Evolutionary conservation across 2,329 filamentous ascomycete species (phyloP).

Genomic region (Aspergillus sp.): DNA sequence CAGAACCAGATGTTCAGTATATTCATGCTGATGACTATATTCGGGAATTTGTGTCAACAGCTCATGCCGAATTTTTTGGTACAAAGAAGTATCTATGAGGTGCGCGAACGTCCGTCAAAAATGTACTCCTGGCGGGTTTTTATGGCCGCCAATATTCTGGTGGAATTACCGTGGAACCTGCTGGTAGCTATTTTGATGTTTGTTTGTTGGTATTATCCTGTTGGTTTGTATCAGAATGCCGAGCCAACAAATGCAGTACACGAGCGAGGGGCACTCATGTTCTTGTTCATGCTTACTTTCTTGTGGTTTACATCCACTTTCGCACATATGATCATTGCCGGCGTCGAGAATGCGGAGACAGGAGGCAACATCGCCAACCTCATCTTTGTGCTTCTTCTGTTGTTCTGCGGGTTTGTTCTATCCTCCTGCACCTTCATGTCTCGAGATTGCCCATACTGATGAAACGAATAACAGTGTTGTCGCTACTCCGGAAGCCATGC

Average conservation of each 20-base stretch:
- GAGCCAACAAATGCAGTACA: not conserved
- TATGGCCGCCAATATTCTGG: slow-evolving; percentile 77
- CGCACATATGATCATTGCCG: not conserved
- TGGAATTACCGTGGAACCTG: slow-evolving; percentile 69
- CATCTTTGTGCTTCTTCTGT: not conserved
- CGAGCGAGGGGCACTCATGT: not conserved
- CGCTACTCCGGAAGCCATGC: slow-evolving; percentile 1
- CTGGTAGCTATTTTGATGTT: not conserved
- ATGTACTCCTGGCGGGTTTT: slow-evolving; percentile 83
- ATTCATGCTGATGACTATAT: slow-evolving; percentile 41
- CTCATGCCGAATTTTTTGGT: slow-evolving; percentile 78
- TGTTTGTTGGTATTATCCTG: not conserved
- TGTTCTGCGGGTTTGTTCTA: not conserved
- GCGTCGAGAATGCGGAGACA: not conserved
- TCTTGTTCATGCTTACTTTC: not conserved
- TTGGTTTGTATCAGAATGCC: not conserved
- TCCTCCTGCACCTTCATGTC: too few relatives aligned
- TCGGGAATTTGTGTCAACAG: slow-evolving; percentile 44
- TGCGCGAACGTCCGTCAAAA: slow-evolving; percentile 77
- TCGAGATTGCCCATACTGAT: not conserved
- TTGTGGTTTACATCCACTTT: slow-evolving; percentile 2
- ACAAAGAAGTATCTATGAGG: slow-evolving; percentile 77
- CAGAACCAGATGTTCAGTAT: slow-evolving; percentile 69
- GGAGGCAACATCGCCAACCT: slow-evolving; percentile 1
- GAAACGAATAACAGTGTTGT: not conserved